These are phyloP conservation scores for Sporisorium graminicola DNA, from an alignment of 1,284 basidiomycete genomes.

Conservation along the genomic window DNA sequence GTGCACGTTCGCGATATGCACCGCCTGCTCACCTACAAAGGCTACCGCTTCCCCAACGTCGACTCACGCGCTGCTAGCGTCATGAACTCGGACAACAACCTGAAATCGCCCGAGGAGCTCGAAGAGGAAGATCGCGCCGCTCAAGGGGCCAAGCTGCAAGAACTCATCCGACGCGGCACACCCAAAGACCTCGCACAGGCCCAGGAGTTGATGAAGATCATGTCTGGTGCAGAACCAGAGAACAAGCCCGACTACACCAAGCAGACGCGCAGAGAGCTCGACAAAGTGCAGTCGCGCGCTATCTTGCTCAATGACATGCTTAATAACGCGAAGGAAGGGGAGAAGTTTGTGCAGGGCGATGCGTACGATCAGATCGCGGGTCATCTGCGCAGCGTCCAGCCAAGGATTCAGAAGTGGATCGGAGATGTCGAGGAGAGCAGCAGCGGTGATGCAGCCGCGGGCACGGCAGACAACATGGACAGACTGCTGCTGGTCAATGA, in stretches of 20 bases:
- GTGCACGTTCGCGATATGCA: conserved; percentile 99
- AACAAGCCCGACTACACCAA: conserved; percentile 91
- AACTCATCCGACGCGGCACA: conserved; percentile 94
- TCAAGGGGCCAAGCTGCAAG: conserved; percentile 96
- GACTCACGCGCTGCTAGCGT: conserved; percentile 63
- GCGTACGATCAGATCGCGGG: conserved; percentile 95
- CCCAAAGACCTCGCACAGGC: conserved; percentile 94
- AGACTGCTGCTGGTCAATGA: conserved; percentile 96
- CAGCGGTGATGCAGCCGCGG: conserved; percentile 76
- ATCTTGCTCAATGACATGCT: conserved; percentile 95
- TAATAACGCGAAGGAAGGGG: conserved; percentile 86
- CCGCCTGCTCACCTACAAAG: conserved; percentile 92
- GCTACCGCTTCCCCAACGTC: conserved; percentile 67
- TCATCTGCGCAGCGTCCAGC: conserved; percentile 85
- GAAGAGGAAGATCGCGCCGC: conserved; percentile 95
- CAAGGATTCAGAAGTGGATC: conserved; percentile 98
- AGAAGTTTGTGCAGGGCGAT: conserved; percentile 77
- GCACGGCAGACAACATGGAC: conserved; percentile 77
- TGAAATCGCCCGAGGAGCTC: conserved; percentile 95
- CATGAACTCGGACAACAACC: conserved; percentile 74
- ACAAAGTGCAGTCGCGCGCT: conserved; percentile 93
- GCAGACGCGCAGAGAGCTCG: conserved; percentile 89
- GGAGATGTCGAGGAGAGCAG: conserved; percentile 82
- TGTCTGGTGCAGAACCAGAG: conserved; percentile 95
- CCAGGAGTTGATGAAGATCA: conserved; percentile 96